Conservation (phyloP, 768 basidiomycete genomes). For the Boletus tomentosulus region DNA sequence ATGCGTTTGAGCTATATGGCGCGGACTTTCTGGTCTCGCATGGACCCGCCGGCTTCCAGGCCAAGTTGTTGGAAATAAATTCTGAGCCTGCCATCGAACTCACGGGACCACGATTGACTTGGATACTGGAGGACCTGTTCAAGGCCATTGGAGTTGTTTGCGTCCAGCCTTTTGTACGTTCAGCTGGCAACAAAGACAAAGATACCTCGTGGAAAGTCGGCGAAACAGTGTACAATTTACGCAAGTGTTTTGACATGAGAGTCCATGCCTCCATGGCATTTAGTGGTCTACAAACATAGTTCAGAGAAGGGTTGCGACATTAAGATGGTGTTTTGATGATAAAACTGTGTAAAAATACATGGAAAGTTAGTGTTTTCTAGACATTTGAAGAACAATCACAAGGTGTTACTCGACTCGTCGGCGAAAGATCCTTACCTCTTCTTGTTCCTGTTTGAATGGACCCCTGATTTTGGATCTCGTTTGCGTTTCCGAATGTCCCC, state of each 20-base stretch:
- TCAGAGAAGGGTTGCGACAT: background rate
- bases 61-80: conserved; percentile 87
- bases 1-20: conserved; percentile 94
- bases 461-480: background rate
- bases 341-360: background rate
- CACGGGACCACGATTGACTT: conserved; percentile 77
- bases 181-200: conserved; percentile 1
- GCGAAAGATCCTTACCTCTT: conserved; percentile 3
- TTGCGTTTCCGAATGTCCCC: conserved; percentile 12
- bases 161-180: conserved; percentile 55
- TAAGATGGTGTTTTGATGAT: background rate
- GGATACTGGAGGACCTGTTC: conserved; percentile 82
- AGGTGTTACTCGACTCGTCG: too few species aligned
- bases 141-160: conserved; percentile 61
- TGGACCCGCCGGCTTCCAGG: conserved; percentile 40
- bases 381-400: background rate
- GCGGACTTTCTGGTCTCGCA: conserved; percentile 84
- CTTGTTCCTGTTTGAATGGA: conserved; percentile 3
- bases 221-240: conserved; percentile 48
- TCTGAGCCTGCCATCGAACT: conserved; percentile 95
- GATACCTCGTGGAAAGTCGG: conserved; percentile 46
- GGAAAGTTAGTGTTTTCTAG: conserved; percentile 9
- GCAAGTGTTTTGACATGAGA: conserved; percentile 63
- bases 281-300: background rate
- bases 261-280: conserved; percentile 34